Percentiles rank a stretch among this genome's conserved stretches.
Conservation (phyloP, 495 filamentous ascomycete genomes). For the Acidiella bohemica region DNA sequence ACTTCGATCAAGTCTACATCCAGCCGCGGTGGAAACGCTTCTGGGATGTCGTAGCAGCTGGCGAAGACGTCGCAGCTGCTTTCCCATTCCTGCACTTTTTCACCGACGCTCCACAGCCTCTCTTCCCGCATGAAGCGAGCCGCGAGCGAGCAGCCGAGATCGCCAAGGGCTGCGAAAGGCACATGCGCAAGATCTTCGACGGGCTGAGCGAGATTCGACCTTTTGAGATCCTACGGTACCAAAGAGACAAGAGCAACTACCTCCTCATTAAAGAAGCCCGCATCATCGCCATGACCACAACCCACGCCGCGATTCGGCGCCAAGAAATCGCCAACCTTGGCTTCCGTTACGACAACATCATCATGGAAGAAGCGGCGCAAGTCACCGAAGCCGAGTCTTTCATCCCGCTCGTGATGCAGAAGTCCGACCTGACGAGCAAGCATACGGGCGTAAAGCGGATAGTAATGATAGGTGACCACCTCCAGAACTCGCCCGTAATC, state of each 20-base stretch:
- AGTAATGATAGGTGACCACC: slow-evolving; percentile 88
- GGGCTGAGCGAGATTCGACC: slow-evolving; percentile 88
- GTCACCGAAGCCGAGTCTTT: slow-evolving; percentile 98
- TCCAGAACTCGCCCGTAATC: slow-evolving; percentile 91
- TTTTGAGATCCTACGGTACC: slow-evolving; percentile 80
- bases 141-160: slow-evolving; percentile 63
- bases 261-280: slow-evolving; percentile 88
- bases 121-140: slow-evolving; percentile 53
- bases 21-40: slow-evolving; percentile 80
- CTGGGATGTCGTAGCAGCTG: slow-evolving; percentile 39
- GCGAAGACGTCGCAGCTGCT: slow-evolving; percentile 48
- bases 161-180: slow-evolving; percentile 73
- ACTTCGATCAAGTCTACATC: slow-evolving; percentile 89
- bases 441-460: slow-evolving; percentile 59
- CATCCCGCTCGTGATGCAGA: slow-evolving; percentile 81
- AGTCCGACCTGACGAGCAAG: slow-evolving; percentile 38
- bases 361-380: slow-evolving; percentile 98
- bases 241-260: slow-evolving; percentile 88
- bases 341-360: slow-evolving; percentile 93
- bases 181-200: slow-evolving; percentile 82
- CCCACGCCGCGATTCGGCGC: slow-evolving; percentile 93
- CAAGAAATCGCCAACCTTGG: slow-evolving; percentile 82
- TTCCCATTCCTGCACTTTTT: slow-evolving; percentile 93
- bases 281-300: slow-evolving; percentile 96
- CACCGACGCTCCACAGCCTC: slow-evolving; percentile 68